phyloP scores from a whole-genome alignment of 108 stramenopile genomes.

The Parmales sp. region DNA sequence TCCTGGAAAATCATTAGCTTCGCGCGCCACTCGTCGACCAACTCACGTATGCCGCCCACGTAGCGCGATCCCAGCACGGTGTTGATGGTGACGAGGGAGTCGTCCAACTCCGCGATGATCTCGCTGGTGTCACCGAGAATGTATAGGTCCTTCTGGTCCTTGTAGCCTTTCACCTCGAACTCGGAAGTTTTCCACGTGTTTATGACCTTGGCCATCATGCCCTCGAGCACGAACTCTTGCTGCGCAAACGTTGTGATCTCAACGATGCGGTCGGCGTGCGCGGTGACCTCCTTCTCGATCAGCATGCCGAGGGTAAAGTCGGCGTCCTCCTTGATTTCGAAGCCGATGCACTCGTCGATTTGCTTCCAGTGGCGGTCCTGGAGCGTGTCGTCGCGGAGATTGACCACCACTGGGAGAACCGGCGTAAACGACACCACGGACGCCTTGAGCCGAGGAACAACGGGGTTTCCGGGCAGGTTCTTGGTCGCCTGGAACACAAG shows the following conservation, averaged over 20 bases:
- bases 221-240: slow-evolving; percentile 49
- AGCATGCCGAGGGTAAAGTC: slow-evolving; percentile 43
- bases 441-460: slow-evolving; percentile 41
- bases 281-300: slow-evolving; percentile 32
- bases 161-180: slow-evolving; percentile 40
- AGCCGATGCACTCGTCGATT: slow-evolving; percentile 46
- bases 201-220: slow-evolving; percentile 49
- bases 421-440: slow-evolving; percentile 40
- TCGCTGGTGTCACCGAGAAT: slow-evolving; percentile 53
- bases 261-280: slow-evolving; percentile 14
- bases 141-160: slow-evolving; percentile 52
- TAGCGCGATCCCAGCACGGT: slow-evolving; percentile 52
- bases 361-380: slow-evolving; percentile 46
- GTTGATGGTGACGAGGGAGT: slow-evolving; percentile 57
- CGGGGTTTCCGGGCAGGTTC: slow-evolving; percentile 40
- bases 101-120: slow-evolving; percentile 44
- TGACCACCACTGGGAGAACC: slow-evolving; percentile 43
- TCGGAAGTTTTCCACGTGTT: slow-evolving; percentile 32
- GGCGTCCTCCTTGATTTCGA: slow-evolving; percentile 31
- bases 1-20: slow-evolving; percentile 49
- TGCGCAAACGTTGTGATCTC: slow-evolving; percentile 42
- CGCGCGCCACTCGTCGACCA: slow-evolving; percentile 46
- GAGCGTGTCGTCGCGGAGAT: slow-evolving; percentile 36
- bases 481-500: slow-evolving; percentile 32
- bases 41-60: slow-evolving; percentile 39